These are phyloP conservation scores for Hibiscus trionum DNA, from an alignment of 345 rosid genomes.

Conservation along the genomic window DNA sequence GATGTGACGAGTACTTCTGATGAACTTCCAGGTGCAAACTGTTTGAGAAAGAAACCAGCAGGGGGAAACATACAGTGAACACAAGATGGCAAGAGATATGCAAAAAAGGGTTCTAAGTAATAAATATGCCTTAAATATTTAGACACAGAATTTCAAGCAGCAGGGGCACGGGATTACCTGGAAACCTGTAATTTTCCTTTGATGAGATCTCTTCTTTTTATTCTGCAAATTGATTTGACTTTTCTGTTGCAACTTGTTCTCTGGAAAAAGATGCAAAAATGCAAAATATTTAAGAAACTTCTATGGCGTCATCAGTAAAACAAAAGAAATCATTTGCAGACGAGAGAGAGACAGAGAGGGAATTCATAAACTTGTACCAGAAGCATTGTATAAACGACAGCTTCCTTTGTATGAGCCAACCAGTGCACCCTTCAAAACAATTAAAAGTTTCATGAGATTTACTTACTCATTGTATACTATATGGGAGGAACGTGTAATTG, in stretches of 20 bases:
- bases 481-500: neutral
- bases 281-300: neutral
- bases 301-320: neutral
- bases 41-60: slow-evolving; percentile 24
- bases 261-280: slow-evolving; percentile 26
- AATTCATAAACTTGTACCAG: slow-evolving; percentile 35
- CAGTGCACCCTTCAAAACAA: slow-evolving; percentile 64
- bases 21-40: slow-evolving; percentile 93
- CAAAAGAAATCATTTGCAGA: neutral
- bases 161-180: slow-evolving; percentile 43
- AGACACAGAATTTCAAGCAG: neutral
- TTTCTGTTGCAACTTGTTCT: slow-evolving; percentile 72
- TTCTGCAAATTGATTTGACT: slow-evolving; percentile 72
- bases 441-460: slow-evolving; percentile 19
- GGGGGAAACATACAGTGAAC: slow-evolving; percentile 10
- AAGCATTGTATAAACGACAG: slow-evolving; percentile 63
- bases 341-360: neutral
- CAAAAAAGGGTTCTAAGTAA: neutral
- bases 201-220: slow-evolving; percentile 86
- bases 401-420: slow-evolving; percentile 95
- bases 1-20: slow-evolving; percentile 92
- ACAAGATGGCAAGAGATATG: neutral
- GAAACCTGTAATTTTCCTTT: slow-evolving; percentile 93
- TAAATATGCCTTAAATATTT: neutral
- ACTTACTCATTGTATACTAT: neutral